A percentile compares a stretch with the other conserved stretches of the same genome.
Conservation (phyloP, 1,284 basidiomycete species). For the Boletus mariae region DNA sequence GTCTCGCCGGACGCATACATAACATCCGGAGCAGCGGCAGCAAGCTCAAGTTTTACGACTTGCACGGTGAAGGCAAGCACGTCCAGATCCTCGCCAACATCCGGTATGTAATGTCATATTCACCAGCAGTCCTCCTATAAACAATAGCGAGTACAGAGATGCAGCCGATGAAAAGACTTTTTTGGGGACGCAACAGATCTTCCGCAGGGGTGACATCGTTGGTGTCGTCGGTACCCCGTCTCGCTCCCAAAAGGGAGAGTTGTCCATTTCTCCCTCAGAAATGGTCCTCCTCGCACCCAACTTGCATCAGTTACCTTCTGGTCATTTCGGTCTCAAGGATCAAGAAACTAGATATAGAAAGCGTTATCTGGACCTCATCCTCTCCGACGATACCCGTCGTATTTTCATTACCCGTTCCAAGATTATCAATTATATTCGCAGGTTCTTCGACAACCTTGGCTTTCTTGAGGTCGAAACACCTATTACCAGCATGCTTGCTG, state of each 20-base stretch:
- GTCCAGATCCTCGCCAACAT: slow-evolving; percentile 94
- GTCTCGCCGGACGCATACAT: slow-evolving; percentile 87
- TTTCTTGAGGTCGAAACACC: slow-evolving; percentile 99
- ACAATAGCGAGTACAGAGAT: slow-evolving; percentile 47
- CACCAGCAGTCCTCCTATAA: background rate
- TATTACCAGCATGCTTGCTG: slow-evolving; percentile 96
- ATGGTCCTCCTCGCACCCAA: slow-evolving; percentile 94
- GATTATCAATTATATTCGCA: slow-evolving; percentile 89
- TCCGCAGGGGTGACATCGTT: slow-evolving; percentile 95
- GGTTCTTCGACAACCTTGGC: slow-evolving; percentile 87
- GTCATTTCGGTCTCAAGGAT: slow-evolving; percentile 91
- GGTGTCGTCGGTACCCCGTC: slow-evolving; percentile 88
- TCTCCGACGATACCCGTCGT: slow-evolving; percentile 88
- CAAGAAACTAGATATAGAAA: slow-evolving; percentile 97
- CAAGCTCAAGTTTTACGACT: slow-evolving; percentile 94
- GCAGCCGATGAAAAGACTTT: slow-evolving; percentile 71
- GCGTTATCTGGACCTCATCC: slow-evolving; percentile 97
- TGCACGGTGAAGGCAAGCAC: slow-evolving; percentile 90
- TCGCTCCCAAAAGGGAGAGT: slow-evolving; percentile 94
- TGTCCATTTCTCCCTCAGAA: slow-evolving; percentile 82
- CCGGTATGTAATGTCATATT: slow-evolving; percentile 55
- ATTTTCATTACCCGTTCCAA: slow-evolving; percentile 89
- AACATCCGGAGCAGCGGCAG: slow-evolving; percentile 82
- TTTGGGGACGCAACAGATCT: slow-evolving; percentile 73
- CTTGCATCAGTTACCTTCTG: slow-evolving; percentile 91